Base-by-base conservation (phyloP, 1,139 yeast species). In the Hansenula sp. region DNA sequence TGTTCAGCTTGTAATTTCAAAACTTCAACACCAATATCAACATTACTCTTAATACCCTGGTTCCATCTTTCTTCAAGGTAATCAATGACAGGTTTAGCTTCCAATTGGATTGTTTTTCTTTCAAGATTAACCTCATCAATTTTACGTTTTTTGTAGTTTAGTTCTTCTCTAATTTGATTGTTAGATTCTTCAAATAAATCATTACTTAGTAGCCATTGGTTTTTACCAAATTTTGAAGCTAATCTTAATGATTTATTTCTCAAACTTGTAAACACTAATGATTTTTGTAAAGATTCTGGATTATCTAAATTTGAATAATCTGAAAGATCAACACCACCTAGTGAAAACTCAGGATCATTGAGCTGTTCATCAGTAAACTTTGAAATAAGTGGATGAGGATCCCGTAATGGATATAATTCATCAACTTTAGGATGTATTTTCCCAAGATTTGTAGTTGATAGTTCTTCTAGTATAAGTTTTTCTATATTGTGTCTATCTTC, bases 21-120 rank as follows among this genome's bases (percentile, higher is more conserved):
- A 16, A 44, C 37, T 35, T 45, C 55, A 8, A 50, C 45, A 26
- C 55, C 56, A 11, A 52, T 37, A 13, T 52, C 52, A 1, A 55
- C 40, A 24, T 51, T 48, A 27, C 46, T 51, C 16, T 41, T 42
- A 8, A 55, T 34, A 6, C 54, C 42, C n/a, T 47, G 50, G 10
- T 24, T 32, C 51, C 56, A 51, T 40, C 55, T 44, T 19, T 49
- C 38, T 1, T 43, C 38, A 9, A 55, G 36, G 28, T 49, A 52
- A 19, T 44, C 48, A 16, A 51, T 19, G 3, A 44, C 44, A 2
- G 49, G 46, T 19, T 47, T 44, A 5, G 27, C 38, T n/a, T 49
- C 54, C 3, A 19, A 8, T 31, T 46, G 50, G 4, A 34, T 17
- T 2, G 16, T 24, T 21, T 46, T 41, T 27, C 59, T 44, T 29